Percentiles rank a stretch among this genome's conserved stretches.
phyloP scores from a whole-genome alignment of 805 yeast genomes.

The Kodamaea fukazawae region DNA sequence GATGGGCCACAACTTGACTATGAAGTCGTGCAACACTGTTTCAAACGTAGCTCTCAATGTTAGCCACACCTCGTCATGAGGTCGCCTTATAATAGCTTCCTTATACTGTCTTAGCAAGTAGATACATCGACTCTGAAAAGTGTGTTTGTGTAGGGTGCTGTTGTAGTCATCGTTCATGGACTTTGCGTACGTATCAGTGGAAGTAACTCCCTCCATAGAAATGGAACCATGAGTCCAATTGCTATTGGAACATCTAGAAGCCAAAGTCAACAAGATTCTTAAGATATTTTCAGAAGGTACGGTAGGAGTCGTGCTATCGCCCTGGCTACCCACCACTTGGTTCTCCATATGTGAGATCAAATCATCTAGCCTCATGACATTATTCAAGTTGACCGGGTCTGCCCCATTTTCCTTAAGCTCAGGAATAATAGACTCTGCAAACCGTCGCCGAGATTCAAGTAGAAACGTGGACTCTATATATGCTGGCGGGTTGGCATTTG shows the following conservation, averaged over 20 bases:
- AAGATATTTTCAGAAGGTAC: constrained; percentile 28
- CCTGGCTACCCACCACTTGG: constrained; percentile 1
- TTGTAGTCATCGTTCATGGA: constrained; percentile 21
- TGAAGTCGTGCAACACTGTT: constrained; percentile 12
- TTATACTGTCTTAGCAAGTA: constrained; percentile 15
- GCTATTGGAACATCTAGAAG: constrained; percentile 24
- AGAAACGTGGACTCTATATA: no score
- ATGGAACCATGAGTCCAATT: constrained; percentile 24
- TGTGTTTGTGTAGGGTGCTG: constrained; percentile 15
- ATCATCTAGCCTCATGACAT: constrained; percentile 27
- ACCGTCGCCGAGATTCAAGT: constrained; percentile 14
- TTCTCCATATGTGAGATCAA: constrained; percentile 26
- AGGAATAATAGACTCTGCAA: constrained; percentile 22
- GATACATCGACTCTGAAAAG: constrained; percentile 20
- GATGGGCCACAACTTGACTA: constrained; percentile 9
- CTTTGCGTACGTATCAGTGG: constrained; percentile 20
- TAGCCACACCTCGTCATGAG: constrained; percentile 2
- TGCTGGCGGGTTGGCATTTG: no score
- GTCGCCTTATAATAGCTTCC: constrained; percentile 1
- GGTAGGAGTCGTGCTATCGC: constrained; percentile 6
- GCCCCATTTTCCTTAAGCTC: constrained; percentile 15
- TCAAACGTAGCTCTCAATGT: constrained; percentile 6
- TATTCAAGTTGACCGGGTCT: constrained; percentile 21
- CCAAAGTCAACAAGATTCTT: constrained; percentile 31
- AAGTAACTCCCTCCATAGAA: constrained; percentile 18